A percentile compares a stretch with the other conserved stretches of the same genome.
Evolutionary conservation across 148 eudicot genomes (phyloP).

Genomic region (Suaeda aralocaspica): DNA sequence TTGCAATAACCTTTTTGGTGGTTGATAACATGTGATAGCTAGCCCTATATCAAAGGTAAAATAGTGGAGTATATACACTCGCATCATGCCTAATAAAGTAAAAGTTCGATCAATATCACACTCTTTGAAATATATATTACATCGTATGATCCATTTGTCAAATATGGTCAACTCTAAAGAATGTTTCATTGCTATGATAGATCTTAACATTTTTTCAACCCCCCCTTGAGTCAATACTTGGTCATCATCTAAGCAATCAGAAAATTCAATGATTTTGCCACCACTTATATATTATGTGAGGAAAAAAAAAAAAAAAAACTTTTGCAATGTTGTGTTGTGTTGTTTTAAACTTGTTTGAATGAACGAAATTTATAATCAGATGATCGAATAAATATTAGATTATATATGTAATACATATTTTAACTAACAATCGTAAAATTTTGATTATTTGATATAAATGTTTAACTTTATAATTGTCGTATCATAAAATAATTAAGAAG

Average conservation of each 20-base stretch:
- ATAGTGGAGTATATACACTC: not conserved
- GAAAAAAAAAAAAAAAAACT: constrained; percentile 2
- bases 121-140: not conserved
- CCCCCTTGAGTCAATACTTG: constrained; percentile 16
- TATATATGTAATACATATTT: too few relatives aligned
- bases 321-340: too few relatives aligned
- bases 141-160: not conserved
- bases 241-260: constrained; percentile 31
- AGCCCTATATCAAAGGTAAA: constrained; percentile 9
- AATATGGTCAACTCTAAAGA: constrained; percentile 16
- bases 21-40: constrained; percentile 13
- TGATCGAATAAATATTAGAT: too few relatives aligned
- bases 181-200: constrained; percentile 5
- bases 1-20: not conserved
- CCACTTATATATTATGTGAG: constrained; percentile 12
- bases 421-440: too few relatives aligned
- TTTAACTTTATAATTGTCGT: too few relatives aligned
- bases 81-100: not conserved
- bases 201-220: constrained; percentile 3
- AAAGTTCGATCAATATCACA: not conserved
- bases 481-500: too few relatives aligned
- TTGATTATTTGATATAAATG: too few relatives aligned
- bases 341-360: too few relatives aligned
- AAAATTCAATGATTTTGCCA: constrained; percentile 24
- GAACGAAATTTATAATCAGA: too few relatives aligned